Conservation (phyloP, 495 filamentous ascomycete species). For the Elasticomyces elasticus region DNA sequence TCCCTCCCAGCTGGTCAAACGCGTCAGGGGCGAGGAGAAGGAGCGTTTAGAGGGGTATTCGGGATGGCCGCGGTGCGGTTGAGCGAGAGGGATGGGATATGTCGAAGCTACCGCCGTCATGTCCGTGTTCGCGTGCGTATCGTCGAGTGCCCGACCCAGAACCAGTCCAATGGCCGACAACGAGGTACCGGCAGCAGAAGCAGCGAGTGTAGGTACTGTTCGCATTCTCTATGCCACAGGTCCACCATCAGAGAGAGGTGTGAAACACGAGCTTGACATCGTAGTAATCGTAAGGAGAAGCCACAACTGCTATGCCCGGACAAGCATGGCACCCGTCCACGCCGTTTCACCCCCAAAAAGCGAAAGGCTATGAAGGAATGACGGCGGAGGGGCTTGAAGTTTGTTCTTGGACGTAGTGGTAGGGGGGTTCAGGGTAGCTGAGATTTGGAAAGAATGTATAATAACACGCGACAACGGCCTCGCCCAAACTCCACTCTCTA, state of each 20-base stretch:
- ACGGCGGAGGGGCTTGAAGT: too few relatives aligned
- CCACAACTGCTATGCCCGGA: not conserved
- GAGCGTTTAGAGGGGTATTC: conserved; percentile 4
- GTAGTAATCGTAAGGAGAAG: not conserved
- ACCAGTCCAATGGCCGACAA: conserved; percentile 15
- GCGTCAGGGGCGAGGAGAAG: conserved; percentile 10
- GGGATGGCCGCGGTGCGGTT: not conserved
- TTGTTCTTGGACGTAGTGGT: too few relatives aligned
- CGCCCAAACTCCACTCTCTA: too few relatives aligned
- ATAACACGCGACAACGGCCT: too few relatives aligned
- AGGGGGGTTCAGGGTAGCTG: too few relatives aligned
- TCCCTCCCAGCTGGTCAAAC: not conserved
- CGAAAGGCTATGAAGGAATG: too few relatives aligned
- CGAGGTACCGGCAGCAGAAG: conserved; percentile 11
- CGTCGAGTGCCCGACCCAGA: conserved; percentile 8
- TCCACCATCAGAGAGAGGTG: not conserved
- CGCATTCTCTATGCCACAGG: conserved; percentile 21
- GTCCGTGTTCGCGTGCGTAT: not conserved
- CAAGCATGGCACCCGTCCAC: conserved; percentile 10
- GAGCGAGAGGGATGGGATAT: not conserved
- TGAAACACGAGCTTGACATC: not conserved
- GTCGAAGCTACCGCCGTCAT: conserved; percentile 14
- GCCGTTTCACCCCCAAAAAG: too few relatives aligned
- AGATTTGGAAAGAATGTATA: too few relatives aligned
- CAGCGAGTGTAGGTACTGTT: conserved; percentile 29